Evolutionary conservation across 164 flowering plant species (phyloP), one percentile per base, ranked within the genome.

Genomic region (Stephania yunnanensis): DNA sequence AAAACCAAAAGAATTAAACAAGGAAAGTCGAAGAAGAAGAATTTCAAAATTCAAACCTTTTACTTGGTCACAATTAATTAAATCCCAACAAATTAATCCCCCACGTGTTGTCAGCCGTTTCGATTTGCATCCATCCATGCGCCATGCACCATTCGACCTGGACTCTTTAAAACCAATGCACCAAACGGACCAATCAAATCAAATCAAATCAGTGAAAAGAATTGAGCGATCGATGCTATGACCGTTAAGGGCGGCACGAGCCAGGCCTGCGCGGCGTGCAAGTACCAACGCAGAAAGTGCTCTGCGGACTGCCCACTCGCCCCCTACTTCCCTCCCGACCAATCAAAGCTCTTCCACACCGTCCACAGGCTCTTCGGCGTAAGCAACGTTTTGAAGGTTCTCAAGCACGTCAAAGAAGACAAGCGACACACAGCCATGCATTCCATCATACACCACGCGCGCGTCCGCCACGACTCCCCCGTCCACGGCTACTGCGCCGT

Each of bases 261-360:
- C 81, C 89, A 81, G 36, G 90, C 93, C 2, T 92, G 94, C 75
- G 97, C 93, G 15, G 88, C 93, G 0, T 92, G 97, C 81, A 89
- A 85, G 46, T 82, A 82, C 84, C 93, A 86, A 36, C 80, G 93
- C 2, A 78, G 87, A 8, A 86, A 82, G 55, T 90, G 97, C 80
- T 19, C 70, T 0, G 64, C 80, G 0, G 84, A 90, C 15, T 92
- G 93, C 74, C 77, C 81, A 4, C 81, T 90, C 20, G 89, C 91
- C 2, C 92, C 92, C 0, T 88, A 83, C 66, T 90, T 92, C 77
- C 92, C 93, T 19, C 76, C 86, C n/a, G 81, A 84, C 20, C 77
- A 78, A 17, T 82, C 77, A 3, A 77, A 75, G 48, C 79, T 82
- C 19, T 92, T 92, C 76, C 81, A 76, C 9, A 88, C 85, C 42